phyloP scores from a whole-genome alignment of 2,329 filamentous ascomycete species.

The Fusarium drepaniforme region DNA sequence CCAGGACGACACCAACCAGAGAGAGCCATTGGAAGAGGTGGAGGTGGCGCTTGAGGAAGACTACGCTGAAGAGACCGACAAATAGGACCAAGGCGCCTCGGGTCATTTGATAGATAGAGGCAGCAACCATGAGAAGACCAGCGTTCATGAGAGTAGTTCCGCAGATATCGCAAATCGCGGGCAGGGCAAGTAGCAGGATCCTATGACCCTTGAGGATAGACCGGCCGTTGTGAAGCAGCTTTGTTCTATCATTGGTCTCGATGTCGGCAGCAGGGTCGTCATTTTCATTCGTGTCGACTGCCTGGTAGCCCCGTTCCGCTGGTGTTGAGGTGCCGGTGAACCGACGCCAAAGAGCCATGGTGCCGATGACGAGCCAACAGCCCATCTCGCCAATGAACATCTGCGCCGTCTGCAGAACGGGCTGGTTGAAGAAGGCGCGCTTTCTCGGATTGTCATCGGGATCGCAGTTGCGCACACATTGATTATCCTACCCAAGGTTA shows the following conservation, averaged over 20 bases:
- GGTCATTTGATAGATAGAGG: slow-evolving; percentile 99
- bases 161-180: slow-evolving; percentile 92
- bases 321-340: slow-evolving; percentile 60
- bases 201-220: slow-evolving; percentile 78
- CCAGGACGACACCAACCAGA: slow-evolving; percentile 86
- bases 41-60: slow-evolving; percentile 86
- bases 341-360: slow-evolving; percentile 74
- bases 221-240: slow-evolving; percentile 64
- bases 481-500: slow-evolving; percentile 77
- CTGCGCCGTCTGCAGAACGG: slow-evolving; percentile 94
- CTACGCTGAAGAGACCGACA: slow-evolving; percentile 92
- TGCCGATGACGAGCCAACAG: slow-evolving; percentile 90
- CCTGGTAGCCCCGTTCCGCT: slow-evolving; percentile 71
- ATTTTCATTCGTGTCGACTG: slow-evolving; percentile 66
- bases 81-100: slow-evolving; percentile 94
- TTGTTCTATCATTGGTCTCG: slow-evolving; percentile 43
- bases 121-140: slow-evolving; percentile 91
- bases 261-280: slow-evolving; percentile 60
- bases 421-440: slow-evolving; percentile 87
- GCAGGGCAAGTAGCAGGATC: slow-evolving; percentile 82
- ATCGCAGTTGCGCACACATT: slow-evolving; percentile 94
- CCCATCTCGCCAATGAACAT: slow-evolving; percentile 99
- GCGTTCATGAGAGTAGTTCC: slow-evolving; percentile 98
- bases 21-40: slow-evolving; percentile 93
- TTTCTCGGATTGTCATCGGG: slow-evolving; percentile 70